Conservation (phyloP, 2,329 filamentous ascomycete species). For the Seiridium cupressi region DNA sequence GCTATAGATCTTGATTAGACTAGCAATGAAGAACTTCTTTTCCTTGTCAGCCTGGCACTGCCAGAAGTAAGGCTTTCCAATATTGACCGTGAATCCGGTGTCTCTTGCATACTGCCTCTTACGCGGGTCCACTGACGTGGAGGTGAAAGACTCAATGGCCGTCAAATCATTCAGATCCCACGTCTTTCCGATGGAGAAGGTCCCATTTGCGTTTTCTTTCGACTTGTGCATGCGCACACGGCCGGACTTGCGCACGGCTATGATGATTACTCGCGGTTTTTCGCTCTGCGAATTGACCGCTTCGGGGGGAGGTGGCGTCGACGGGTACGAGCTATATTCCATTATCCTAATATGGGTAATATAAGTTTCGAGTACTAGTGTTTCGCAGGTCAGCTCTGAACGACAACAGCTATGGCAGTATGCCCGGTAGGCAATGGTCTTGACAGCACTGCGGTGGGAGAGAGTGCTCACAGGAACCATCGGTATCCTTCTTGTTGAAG, state of each 20-base stretch:
- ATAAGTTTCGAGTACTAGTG: slow-evolving; percentile 80
- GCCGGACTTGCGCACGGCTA: slow-evolving; percentile 89
- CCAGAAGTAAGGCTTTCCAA: slow-evolving; percentile 97
- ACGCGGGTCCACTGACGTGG: slow-evolving; percentile 54
- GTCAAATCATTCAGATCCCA: slow-evolving; percentile 93
- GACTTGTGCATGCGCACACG: slow-evolving; percentile 95
- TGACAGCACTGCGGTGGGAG: background rate
- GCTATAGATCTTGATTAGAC: slow-evolving; percentile 90
- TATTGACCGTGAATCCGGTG: slow-evolving; percentile 81
- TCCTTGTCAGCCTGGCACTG: slow-evolving; percentile 90
- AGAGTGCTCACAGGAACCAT: slow-evolving; percentile 72
- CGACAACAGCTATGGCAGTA: background rate
- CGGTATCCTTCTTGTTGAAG: slow-evolving; percentile 84
- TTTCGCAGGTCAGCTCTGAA: slow-evolving; percentile 11
- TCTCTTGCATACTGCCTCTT: slow-evolving; percentile 76
- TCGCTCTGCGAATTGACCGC: slow-evolving; percentile 69
- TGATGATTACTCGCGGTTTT: slow-evolving; percentile 88
- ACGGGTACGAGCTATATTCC: slow-evolving; percentile 82
- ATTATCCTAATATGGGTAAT: slow-evolving; percentile 94
- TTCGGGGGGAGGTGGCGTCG: slow-evolving; percentile 78
- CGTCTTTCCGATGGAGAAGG: slow-evolving; percentile 97
- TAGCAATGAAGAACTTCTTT: slow-evolving; percentile 98
- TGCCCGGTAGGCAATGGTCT: background rate
- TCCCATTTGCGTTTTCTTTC: slow-evolving; percentile 88
- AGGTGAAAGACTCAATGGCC: slow-evolving; percentile 78